Evolutionary conservation across 106 monocot genomes (phyloP), one percentile per base, ranked within the genome.

Genomic region (Acorus gramineus): DNA sequence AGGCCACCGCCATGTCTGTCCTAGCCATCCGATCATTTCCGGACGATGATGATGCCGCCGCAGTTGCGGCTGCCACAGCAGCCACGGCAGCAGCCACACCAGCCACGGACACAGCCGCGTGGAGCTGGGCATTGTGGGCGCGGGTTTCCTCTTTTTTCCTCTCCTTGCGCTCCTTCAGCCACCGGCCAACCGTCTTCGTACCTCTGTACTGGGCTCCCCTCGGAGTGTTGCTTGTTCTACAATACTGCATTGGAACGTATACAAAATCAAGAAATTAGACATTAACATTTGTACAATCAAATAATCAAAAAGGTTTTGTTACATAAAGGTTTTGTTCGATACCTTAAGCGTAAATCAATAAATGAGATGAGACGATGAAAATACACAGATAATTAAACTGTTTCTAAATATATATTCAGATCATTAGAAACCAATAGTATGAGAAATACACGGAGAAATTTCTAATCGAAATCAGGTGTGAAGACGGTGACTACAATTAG

Each of bases 151-250:
- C 96, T 52, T 98, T 98, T 75, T 88, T 91, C 56, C 66, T 77
- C 82, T 98, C 91, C 68, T 60, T 65, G 8, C 91, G 57, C 65
- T 98, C 96, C 66, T 91, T 98, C 12, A 98, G 73, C 96, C 96
- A 98, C 68, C 91, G 65, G 0, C 91, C 90, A 4, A 98, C 87
- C 0, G 87, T 98, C 62, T 76, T 85, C 48, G 60, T 63, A 49
- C 70, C 68, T 4, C 78, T 49, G 62, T 78, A 76, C 49, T 69
- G 88, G 0, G 73, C 66, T 67, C 77, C 82, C 10, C 66, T 59
- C 45, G 73, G 63, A 47, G 46, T 62, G 63, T 14, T 65, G 14
- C 48, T 71, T 0, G 70, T 77, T 49, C 75, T 64, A 62, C 74
- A 79, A 60, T 84, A 83, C 87, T 91, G 91, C 12, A 81, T n/a